Evolutionary conservation across 192 early-diverging fungal genomes (phyloP).

Genomic region (Obelidium mucronatum): DNA sequence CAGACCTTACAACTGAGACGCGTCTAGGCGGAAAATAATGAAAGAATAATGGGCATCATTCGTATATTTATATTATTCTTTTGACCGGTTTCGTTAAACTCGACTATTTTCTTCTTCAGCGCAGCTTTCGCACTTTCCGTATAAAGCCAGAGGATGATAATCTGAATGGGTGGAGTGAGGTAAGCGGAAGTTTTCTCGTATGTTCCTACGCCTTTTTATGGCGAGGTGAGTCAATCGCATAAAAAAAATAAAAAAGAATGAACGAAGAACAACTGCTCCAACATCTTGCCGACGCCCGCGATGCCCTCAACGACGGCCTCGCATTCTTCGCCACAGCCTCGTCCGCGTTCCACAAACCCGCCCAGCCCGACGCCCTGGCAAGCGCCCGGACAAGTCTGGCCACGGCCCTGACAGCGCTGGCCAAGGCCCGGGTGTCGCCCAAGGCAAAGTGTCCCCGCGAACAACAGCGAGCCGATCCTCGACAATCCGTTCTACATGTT

Average conservation of each 20-base stretch:
- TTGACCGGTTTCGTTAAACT: no score
- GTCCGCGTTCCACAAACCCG: not conserved
- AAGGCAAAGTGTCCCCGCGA: not conserved
- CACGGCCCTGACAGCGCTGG: not conserved
- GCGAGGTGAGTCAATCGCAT: no score
- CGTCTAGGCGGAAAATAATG: no score
- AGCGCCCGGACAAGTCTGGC: not conserved
- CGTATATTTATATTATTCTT: no score
- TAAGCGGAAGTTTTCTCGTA: no score
- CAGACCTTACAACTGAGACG: no score
- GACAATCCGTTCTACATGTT: conserved; percentile 28
- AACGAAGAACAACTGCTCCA: not conserved
- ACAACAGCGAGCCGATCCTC: conserved; percentile 15
- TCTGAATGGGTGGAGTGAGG: no score
- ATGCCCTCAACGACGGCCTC: not conserved
- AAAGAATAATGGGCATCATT: no score
- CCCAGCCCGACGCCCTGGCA: not conserved
- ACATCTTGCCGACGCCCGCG: not conserved
- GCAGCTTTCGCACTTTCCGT: no score
- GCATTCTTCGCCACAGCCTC: not conserved
- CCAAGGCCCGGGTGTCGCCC: not conserved
- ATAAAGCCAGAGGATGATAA: no score
- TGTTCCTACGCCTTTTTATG: no score
- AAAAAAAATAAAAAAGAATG: not conserved
- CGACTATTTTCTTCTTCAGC: no score